Percentiles rank a stretch among this genome's conserved stretches.
Evolutionary conservation across 371 early-diverging fungal genomes (phyloP).

Genomic region (Mucor irregularis): DNA sequence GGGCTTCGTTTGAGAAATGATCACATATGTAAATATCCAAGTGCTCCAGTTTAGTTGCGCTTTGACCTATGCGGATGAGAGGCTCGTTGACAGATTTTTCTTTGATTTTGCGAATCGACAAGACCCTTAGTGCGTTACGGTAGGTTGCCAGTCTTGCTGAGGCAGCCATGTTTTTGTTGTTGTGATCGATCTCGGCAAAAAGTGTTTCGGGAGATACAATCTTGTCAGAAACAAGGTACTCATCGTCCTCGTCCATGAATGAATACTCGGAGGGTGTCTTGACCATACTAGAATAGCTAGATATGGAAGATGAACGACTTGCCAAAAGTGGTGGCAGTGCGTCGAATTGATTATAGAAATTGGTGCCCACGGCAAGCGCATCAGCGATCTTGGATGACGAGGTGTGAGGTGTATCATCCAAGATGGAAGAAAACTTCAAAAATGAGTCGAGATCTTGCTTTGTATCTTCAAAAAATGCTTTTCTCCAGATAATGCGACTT

Average conservation of each 20-base stretch:
- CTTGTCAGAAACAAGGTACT: not conserved
- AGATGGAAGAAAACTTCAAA: conserved; percentile 16
- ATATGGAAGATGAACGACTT: conserved; percentile 20
- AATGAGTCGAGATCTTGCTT: conserved; percentile 15
- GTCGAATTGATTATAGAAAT: not conserved
- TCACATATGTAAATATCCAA: conserved; percentile 48
- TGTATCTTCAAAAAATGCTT: conserved; percentile 34
- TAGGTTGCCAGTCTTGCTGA: conserved; percentile 11
- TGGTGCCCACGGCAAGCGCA: not conserved
- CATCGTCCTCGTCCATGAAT: not conserved
- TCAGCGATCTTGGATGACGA: not conserved
- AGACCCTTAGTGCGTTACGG: conserved; percentile 12
- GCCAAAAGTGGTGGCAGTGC: too few relatives aligned
- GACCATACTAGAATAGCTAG: conserved; percentile 12
- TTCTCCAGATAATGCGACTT: conserved; percentile 34
- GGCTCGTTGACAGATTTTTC: conserved; percentile 32
- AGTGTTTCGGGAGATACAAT: not conserved
- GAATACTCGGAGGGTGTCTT: conserved; percentile 10
- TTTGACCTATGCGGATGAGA: conserved; percentile 25
- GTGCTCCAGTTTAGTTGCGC: conserved; percentile 24
- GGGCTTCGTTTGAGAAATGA: conserved; percentile 22
- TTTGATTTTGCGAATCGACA: conserved; percentile 36
- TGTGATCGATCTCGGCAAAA: not conserved
- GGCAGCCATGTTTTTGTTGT: not conserved
- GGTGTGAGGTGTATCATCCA: conserved; percentile 1